Conservation (phyloP, 1,284 basidiomycete genomes). For the Pyrrhoderma lamaoense region DNA sequence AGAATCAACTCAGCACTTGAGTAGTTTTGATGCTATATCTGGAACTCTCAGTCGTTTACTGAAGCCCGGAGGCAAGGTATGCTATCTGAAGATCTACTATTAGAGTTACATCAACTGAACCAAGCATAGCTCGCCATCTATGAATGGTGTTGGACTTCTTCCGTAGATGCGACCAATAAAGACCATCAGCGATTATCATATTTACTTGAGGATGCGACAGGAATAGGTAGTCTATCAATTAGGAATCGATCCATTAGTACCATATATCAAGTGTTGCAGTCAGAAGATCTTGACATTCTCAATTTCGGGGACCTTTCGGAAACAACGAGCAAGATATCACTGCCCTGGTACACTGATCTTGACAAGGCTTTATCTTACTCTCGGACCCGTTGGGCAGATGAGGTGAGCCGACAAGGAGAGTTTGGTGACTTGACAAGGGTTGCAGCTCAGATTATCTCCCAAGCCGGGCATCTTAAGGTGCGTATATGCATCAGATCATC, state of each 20-base stretch:
- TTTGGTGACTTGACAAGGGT: neutral
- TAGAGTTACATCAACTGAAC: too few species aligned
- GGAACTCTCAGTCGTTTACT: too few species aligned
- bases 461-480: conserved; percentile 1
- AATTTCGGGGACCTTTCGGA: neutral
- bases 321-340: neutral
- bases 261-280: neutral
- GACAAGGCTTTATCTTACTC: neutral
- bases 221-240: too few species aligned
- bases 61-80: too few species aligned
- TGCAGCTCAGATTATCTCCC: neutral
- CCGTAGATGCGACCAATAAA: too few species aligned
- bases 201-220: too few species aligned
- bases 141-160: too few species aligned
- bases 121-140: too few species aligned
- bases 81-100: too few species aligned
- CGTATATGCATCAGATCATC: neutral
- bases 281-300: neutral
- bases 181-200: too few species aligned
- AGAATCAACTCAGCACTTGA: too few species aligned
- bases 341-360: neutral
- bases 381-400: neutral
- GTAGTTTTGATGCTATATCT: too few species aligned
- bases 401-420: neutral
- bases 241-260: neutral